phyloP scores from a whole-genome alignment of 1,139 yeast genomes.

The Diutina ranongensis region DNA sequence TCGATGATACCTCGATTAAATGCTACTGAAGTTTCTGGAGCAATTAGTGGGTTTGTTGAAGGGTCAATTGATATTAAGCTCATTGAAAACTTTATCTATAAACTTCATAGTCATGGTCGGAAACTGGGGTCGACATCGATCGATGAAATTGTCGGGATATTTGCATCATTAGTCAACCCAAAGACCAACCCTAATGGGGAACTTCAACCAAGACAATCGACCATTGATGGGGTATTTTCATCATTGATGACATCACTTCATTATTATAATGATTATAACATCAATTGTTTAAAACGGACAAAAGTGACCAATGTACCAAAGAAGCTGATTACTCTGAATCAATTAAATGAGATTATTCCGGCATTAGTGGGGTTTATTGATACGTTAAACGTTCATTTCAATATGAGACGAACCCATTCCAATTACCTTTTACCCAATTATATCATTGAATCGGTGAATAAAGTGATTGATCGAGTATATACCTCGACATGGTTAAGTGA shows the following conservation, averaged over 20 bases:
- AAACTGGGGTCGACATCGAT: constrained; percentile 14
- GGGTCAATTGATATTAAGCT: constrained; percentile 8
- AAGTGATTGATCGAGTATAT: constrained; percentile 16
- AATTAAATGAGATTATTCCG: constrained; percentile 11
- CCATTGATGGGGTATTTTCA: constrained; percentile 21
- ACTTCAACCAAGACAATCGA: constrained; percentile 16
- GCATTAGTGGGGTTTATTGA: constrained; percentile 13
- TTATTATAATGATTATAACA: constrained; percentile 24
- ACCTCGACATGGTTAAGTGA: constrained; percentile 18
- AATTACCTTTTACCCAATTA: constrained; percentile 13
- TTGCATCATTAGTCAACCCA: constrained; percentile 12
- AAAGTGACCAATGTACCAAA: constrained; percentile 15
- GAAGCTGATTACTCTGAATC: constrained; percentile 16
- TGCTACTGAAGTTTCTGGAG: background rate
- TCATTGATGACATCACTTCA: constrained; percentile 24
- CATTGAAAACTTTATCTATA: constrained; percentile 25
- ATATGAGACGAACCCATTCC: constrained; percentile 9
- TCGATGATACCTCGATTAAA: background rate
- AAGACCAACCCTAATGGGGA: constrained; percentile 12
- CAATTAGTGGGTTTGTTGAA: background rate
- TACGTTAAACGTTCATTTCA: constrained; percentile 13
- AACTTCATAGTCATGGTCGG: constrained; percentile 16
- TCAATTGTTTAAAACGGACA: constrained; percentile 12
- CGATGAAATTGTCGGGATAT: constrained; percentile 9
- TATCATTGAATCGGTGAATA: constrained; percentile 17